Percentiles rank a stretch among this genome's conserved stretches.
Evolutionary conservation across 78 protist genomes (phyloP).

Genomic region (Speleostelium caveatum): DNA sequence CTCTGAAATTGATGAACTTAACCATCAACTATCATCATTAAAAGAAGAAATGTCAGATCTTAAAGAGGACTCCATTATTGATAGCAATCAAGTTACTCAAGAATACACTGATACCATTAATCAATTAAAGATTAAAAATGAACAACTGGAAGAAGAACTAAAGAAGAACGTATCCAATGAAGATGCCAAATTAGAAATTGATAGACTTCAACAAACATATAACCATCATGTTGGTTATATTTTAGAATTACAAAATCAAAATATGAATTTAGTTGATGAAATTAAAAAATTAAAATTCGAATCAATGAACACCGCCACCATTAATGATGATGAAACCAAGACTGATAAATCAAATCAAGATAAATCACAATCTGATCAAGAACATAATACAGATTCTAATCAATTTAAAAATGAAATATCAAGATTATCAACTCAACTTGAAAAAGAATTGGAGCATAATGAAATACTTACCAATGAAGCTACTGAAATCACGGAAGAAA

Average conservation of each 20-base stretch:
- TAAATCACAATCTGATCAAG: background rate
- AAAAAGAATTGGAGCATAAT: background rate
- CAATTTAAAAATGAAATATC: background rate
- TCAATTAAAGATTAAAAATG: background rate
- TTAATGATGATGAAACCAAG: constrained; percentile 3
- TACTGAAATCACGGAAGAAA: background rate
- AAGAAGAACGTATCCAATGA: background rate
- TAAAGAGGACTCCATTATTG: background rate
- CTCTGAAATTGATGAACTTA: background rate
- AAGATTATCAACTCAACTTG: background rate
- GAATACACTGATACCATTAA: background rate
- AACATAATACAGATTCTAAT: too few species aligned
- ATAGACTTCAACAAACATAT: too few species aligned
- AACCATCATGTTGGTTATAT: too few species aligned
- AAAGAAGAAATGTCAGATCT: background rate
- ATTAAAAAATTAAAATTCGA: background rate
- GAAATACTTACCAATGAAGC: background rate
- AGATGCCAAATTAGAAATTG: too few species aligned
- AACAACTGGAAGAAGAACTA: constrained; percentile 6
- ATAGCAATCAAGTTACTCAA: background rate
- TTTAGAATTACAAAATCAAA: background rate
- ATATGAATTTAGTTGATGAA: background rate
- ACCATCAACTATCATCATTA: background rate
- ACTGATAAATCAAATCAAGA: background rate
- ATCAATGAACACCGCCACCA: background rate